These are phyloP conservation scores for Dactylellina parvicollis DNA, from an alignment of 2,329 filamentous ascomycete genomes.

Conservation along the genomic window DNA sequence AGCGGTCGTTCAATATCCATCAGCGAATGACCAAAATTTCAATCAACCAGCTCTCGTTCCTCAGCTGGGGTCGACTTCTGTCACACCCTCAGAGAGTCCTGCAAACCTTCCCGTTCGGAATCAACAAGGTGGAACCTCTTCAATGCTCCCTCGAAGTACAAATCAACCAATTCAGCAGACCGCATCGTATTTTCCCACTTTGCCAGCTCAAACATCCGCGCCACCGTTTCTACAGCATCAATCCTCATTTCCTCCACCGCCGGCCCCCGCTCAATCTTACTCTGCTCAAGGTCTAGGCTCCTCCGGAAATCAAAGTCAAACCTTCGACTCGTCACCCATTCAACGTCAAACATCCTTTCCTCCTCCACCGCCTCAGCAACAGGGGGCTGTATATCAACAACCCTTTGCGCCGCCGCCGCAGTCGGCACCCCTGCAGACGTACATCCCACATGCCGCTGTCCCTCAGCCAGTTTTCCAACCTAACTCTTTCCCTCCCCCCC, in stretches of 20 bases:
- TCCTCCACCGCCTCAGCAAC: neutral
- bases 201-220: neutral
- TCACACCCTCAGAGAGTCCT: no score
- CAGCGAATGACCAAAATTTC: no score
- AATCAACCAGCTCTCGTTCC: no score
- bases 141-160: neutral
- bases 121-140: no score
- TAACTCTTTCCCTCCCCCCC: constrained; percentile 27
- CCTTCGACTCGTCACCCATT: neutral
- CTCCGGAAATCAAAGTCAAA: neutral
- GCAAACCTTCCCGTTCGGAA: no score
- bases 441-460: constrained; percentile 1
- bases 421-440: constrained; percentile 4
- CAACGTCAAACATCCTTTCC: constrained; percentile 15
- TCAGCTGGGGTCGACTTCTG: no score
- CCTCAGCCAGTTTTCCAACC: constrained; percentile 7
- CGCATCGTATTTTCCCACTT: neutral
- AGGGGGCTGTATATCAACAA: neutral
- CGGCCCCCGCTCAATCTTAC: neutral
- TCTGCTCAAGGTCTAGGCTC: neutral
- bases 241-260: neutral
- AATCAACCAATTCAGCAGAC: neutral
- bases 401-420: neutral
- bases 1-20: neutral
- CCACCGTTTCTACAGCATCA: neutral